These are phyloP conservation scores for Didymella keratinophila DNA, from an alignment of 2,329 filamentous ascomycete species.

Conservation along the genomic window DNA sequence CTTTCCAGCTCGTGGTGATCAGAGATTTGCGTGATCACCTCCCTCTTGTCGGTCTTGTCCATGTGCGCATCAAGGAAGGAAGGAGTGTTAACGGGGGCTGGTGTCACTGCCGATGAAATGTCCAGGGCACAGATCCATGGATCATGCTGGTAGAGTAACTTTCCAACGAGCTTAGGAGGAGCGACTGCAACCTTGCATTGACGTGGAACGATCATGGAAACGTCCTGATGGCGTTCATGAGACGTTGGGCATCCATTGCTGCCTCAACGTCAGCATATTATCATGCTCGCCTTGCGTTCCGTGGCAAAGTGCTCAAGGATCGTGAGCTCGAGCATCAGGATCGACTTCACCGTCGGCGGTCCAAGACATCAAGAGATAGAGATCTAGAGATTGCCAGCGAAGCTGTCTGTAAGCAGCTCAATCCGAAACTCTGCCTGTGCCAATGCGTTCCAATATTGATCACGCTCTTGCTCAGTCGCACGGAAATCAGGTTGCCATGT, in stretches of 20 bases:
- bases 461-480: slow-evolving; percentile 2
- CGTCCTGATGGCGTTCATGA: neutral
- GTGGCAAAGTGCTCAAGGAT: neutral
- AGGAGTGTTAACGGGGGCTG: neutral
- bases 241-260: slow-evolving; percentile 16
- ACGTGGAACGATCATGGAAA: neutral
- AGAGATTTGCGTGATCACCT: neutral
- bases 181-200: neutral
- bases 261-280: slow-evolving; percentile 3
- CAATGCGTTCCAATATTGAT: slow-evolving; percentile 5
- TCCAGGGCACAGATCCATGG: slow-evolving; percentile 5
- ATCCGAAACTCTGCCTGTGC: slow-evolving; percentile 3
- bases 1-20: neutral
- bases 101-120: neutral
- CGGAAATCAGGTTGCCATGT: neutral
- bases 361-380: neutral
- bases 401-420: neutral
- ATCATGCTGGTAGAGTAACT: slow-evolving; percentile 12
- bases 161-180: neutral
- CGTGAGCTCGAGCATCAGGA: slow-evolving; percentile 7
- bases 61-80: neutral
- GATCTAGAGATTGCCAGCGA: neutral
- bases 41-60: neutral
- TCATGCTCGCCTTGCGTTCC: neutral
- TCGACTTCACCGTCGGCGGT: neutral